Evolutionary conservation across 2,329 filamentous ascomycete genomes (phyloP), one percentile per base, ranked within the genome.

Genomic region (Pyrenophora seminiperda): DNA sequence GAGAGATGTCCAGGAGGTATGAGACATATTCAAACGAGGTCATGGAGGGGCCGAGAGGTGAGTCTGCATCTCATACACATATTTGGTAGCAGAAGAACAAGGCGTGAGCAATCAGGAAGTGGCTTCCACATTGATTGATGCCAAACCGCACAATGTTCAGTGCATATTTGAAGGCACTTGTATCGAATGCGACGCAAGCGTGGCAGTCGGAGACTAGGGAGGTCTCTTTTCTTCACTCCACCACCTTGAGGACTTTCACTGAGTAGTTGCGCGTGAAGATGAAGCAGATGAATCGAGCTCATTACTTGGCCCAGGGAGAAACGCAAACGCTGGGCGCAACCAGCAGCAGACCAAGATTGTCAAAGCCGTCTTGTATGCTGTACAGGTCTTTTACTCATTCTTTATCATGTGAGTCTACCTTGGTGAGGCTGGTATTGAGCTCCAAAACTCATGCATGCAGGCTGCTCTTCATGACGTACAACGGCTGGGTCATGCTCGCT

Each of bases 381-480:
- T 94, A 42, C 94, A 99, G 79, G 95, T 94, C 62, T 97, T 97
- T 75, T 99, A 99, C 75, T 95, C 92, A 38, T 97, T 99, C 69
- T 97, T 99, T 82, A 92, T 99, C 72, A 99, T 99, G 94, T 97
- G 73, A 86, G 93, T 86, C 32, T n/a, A 2, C 29, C 4, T 5
- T 2, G 15, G 1, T 27, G 6, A 17, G 2, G 18, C 0, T 27
- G 13, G 38, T 7, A 9, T 4, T 11, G 31, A 29, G 5, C 9
- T 4, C 31, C 14, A 33, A 9, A 31, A 32, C 47, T 66, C 47
- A 68, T 58, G 44, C 39, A 36, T 46, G n/a, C 52, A 97, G 93
- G 94, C 81, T 99, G 54, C 77, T 99, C 17, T 99, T 99, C 76
- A 99, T 99, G 94, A 99, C 94, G n/a, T 99, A 99, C 77, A 99